Evolutionary conservation across 2,329 filamentous ascomycete species (phyloP).

Genomic region (Tolypocladium paradoxum): DNA sequence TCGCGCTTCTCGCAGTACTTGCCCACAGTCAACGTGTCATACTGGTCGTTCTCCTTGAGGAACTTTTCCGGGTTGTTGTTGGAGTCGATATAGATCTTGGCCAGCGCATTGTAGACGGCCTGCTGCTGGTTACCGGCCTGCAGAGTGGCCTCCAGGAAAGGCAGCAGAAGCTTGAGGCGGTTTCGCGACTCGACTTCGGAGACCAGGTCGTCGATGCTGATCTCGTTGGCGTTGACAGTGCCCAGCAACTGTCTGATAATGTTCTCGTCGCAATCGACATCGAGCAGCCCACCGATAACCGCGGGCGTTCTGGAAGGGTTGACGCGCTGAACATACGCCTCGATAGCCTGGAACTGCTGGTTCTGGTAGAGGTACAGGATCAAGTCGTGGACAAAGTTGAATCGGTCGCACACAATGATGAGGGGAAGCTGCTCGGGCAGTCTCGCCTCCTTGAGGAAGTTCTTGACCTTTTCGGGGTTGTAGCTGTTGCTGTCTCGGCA

Average conservation of each 20-base stretch:
- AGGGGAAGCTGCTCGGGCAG: constrained; percentile 87
- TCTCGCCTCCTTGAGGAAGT: constrained; percentile 95
- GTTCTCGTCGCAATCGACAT: constrained; percentile 92
- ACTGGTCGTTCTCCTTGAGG: constrained; percentile 93
- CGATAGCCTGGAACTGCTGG: constrained; percentile 98
- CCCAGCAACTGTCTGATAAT: constrained; percentile 88
- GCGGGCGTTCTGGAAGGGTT: constrained; percentile 86
- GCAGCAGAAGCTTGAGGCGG: constrained; percentile 85
- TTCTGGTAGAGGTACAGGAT: constrained; percentile 97
- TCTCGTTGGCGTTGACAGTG: constrained; percentile 72
- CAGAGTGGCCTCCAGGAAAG: constrained; percentile 89
- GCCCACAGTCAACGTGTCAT: constrained; percentile 83
- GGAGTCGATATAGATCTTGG: constrained; percentile 98
- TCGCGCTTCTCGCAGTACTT: constrained; percentile 99
- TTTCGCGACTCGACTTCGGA: constrained; percentile 92
- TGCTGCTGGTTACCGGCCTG: constrained; percentile 89
- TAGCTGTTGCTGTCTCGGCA: constrained; percentile 87
- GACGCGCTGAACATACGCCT: constrained; percentile 94
- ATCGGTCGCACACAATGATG: constrained; percentile 98
- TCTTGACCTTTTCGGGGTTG: constrained; percentile 94
- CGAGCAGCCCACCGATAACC: constrained; percentile 84
- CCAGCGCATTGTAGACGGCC: constrained; percentile 91
- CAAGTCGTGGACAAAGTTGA: constrained; percentile 96
- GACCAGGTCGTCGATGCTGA: constrained; percentile 92
- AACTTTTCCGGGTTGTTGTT: constrained; percentile 98